These are phyloP conservation scores for Dipsacomyces acuminosporus DNA, from an alignment of 371 early-diverging fungal genomes.

Conservation along the genomic window DNA sequence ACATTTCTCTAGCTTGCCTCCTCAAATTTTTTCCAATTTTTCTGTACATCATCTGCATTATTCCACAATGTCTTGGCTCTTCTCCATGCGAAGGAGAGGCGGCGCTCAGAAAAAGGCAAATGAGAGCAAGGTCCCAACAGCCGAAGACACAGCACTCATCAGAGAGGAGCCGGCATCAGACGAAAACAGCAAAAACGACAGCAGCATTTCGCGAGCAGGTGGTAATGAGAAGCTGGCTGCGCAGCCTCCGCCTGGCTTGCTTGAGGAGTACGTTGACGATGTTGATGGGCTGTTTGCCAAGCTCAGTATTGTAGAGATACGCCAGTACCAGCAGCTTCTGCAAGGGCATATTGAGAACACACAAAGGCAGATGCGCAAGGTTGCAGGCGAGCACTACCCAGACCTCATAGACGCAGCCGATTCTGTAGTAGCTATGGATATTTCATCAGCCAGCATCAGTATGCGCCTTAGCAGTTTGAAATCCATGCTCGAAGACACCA, in stretches of 20 bases:
- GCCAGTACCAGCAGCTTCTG: slow-evolving; percentile 21
- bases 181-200: background rate
- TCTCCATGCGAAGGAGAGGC: slow-evolving; percentile 11
- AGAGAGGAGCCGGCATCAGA: background rate
- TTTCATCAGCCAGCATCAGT: slow-evolving; percentile 12
- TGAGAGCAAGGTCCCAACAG: background rate
- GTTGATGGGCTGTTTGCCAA: slow-evolving; percentile 18
- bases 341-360: slow-evolving; percentile 19
- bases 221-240: background rate
- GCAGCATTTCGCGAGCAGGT: too few species aligned
- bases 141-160: background rate
- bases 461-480: slow-evolving; percentile 7
- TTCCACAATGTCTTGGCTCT: slow-evolving; percentile 30
- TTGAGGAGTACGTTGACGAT: slow-evolving; percentile 4
- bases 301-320: slow-evolving; percentile 29
- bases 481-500: slow-evolving; percentile 14
- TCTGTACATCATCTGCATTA: background rate
- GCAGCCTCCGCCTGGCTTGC: background rate
- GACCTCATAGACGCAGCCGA: slow-evolving; percentile 40
- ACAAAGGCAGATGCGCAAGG: slow-evolving; percentile 29
- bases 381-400: slow-evolving; percentile 30
- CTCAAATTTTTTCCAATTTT: background rate
- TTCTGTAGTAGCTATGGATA: slow-evolving; percentile 28
- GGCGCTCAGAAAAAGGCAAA: slow-evolving; percentile 6
- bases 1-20: too few species aligned